Evolutionary conservation across 257 asterid genomes (phyloP).

Genomic region (Penstemon barbatus): DNA sequence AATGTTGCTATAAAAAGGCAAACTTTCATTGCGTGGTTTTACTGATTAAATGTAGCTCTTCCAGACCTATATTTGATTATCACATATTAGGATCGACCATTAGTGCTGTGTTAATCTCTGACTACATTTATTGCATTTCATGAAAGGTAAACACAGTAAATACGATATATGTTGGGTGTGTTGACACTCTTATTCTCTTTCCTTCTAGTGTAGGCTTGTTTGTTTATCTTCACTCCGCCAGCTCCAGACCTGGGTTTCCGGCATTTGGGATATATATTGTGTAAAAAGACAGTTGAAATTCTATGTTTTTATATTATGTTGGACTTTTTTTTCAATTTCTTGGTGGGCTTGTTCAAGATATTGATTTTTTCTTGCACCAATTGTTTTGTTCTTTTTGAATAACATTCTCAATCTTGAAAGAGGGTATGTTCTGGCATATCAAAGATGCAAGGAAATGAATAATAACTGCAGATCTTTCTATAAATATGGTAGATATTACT

Average conservation of each 20-base stretch:
- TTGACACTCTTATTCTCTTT: background rate
- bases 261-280: background rate
- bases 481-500: background rate
- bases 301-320: background rate
- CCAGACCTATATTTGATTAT: background rate
- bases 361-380: background rate
- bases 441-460: background rate
- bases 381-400: background rate
- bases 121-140: background rate
- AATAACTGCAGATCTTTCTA: background rate
- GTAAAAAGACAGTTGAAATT: background rate
- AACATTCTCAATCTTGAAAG: slow-evolving; percentile 1
- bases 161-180: background rate
- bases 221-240: slow-evolving; percentile 1
- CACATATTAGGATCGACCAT: background rate
- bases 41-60: background rate
- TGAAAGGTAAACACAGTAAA: background rate
- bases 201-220: background rate
- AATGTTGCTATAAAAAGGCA: slow-evolving; percentile 1
- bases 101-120: background rate
- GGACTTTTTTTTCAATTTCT: background rate
- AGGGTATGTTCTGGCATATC: background rate
- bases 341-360: background rate
- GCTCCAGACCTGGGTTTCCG: background rate
- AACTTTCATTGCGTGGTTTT: background rate